Evolutionary conservation across 306 rosid genomes (phyloP), one percentile per base, ranked within the genome.

Genomic region (Quercus berberidifolia): DNA sequence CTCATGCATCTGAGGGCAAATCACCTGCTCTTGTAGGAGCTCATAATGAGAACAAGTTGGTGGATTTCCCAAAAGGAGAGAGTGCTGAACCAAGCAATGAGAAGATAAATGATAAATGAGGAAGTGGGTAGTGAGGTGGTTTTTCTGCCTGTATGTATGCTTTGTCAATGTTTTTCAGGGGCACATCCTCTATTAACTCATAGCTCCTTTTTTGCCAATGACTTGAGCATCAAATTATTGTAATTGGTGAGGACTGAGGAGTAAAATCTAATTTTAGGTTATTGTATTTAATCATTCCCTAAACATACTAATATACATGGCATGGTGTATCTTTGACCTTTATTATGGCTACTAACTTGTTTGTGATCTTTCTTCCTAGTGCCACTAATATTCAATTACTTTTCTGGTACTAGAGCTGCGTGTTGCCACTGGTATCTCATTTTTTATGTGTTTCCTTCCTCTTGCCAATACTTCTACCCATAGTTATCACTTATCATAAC

Each of bases 101-200:
- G 1, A 80, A 83, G 80, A 78, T 56, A 69, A 81, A 83, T 74
- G 81, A 75, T 12, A 84, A 77, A 52, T 91, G 74, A 90, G 71
- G 69, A 20, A 49, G 70, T 60, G 4, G 23, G 20, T 19, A 79
- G 69, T 78, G 65, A 71, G 69, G 10, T 74, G 67, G 46, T 41
- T 41, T 41, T 69, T 71, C 60, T 73, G 73, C 77, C 33, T 78
- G 28, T 82, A 80, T 41, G 71, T 81, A 67, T 77, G 8, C 70
- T 79, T 79, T 81, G 78, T 76, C 72, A 1, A 25, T 85, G 80
- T 81, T 23, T 75, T 79, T 81, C 79, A 52, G 54, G 25, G 23
- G 23, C 65, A 25, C 5, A 21, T 25, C 41, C 73, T 73, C 77
- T 64, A 80, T 82, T 69, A 71, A 62, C 68, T 30, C 12, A 1